phyloP scores from a whole-genome alignment of 257 asterid genomes.

The Oldenlandia corymbosa region DNA sequence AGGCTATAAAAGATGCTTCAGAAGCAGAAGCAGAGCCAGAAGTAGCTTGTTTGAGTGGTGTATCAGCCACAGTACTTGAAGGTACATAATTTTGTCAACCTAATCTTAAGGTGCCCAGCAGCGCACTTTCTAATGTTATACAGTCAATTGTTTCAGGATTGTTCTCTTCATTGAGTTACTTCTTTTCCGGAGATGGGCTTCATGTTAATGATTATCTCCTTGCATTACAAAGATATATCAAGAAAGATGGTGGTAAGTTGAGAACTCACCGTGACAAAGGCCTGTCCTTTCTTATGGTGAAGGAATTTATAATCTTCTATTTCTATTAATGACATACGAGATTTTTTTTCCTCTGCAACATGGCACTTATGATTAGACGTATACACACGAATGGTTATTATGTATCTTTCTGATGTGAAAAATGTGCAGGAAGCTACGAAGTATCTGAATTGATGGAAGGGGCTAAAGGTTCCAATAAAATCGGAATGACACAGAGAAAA shows the following conservation, averaged over 20 bases:
- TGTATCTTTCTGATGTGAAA: not conserved
- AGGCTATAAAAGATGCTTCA: slow-evolving; percentile 82
- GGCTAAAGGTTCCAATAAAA: not conserved
- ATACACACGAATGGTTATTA: not conserved
- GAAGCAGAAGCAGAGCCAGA: slow-evolving; percentile 77
- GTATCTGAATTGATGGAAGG: not conserved
- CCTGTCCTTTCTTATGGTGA: too few species aligned
- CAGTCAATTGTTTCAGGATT: slow-evolving; percentile 49
- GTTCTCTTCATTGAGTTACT: slow-evolving; percentile 72
- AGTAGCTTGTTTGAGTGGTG: slow-evolving; percentile 63
- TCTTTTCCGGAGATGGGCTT: slow-evolving; percentile 68
- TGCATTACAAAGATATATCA: slow-evolving; percentile 49
- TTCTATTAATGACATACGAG: not conserved
- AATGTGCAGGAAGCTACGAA: not conserved
- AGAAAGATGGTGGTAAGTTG: slow-evolving; percentile 58
- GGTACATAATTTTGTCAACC: slow-evolving; percentile 35
- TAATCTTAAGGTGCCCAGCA: slow-evolving; percentile 9
- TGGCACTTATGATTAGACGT: too few species aligned
- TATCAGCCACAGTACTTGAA: slow-evolving; percentile 61
- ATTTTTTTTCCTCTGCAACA: not conserved
- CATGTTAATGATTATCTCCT: slow-evolving; percentile 71
- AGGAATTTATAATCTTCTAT: not conserved
- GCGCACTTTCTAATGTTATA: slow-evolving; percentile 15
- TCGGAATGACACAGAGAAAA: too few species aligned
- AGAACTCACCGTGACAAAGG: too few species aligned